A percentile compares a stretch with the other conserved stretches of the same genome.
phyloP scores from a whole-genome alignment of 2,329 filamentous ascomycete species.

The Monosporascus sp. region DNA sequence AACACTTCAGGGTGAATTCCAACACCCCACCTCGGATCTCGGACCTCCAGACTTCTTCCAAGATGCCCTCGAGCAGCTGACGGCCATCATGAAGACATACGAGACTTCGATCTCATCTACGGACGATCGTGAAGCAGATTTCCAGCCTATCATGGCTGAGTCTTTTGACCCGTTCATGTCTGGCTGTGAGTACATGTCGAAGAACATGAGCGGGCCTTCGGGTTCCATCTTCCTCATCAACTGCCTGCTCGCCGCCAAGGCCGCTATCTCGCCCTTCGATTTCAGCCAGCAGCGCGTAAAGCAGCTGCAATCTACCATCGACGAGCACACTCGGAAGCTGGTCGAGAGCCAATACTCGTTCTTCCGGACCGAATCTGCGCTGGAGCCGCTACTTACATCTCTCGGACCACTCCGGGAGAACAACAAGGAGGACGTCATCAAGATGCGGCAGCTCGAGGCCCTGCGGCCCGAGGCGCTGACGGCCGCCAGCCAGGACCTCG shows the following conservation, averaged over 20 bases:
- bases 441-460: slow-evolving; percentile 47
- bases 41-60: slow-evolving; percentile 74
- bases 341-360: slow-evolving; percentile 65
- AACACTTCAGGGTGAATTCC: slow-evolving; percentile 66
- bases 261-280: slow-evolving; percentile 51
- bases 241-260: slow-evolving; percentile 56
- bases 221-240: slow-evolving; percentile 69
- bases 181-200: slow-evolving; percentile 66
- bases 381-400: slow-evolving; percentile 58
- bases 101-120: slow-evolving; percentile 69
- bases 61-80: slow-evolving; percentile 73
- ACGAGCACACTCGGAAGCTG: slow-evolving; percentile 51
- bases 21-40: slow-evolving; percentile 66
- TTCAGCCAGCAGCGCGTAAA: slow-evolving; percentile 56
- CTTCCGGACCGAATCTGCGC: slow-evolving; percentile 69
- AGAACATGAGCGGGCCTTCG: slow-evolving; percentile 52
- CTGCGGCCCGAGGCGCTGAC: slow-evolving; percentile 59
- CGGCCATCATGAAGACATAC: slow-evolving; percentile 76
- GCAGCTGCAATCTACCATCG: slow-evolving; percentile 52
- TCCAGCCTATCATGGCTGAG: slow-evolving; percentile 69
- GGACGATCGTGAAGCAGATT: slow-evolving; percentile 58
- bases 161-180: slow-evolving; percentile 82
- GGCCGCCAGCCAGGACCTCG: slow-evolving; percentile 68
- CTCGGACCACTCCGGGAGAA: slow-evolving; percentile 35
- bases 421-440: slow-evolving; percentile 44